Conservation (phyloP, 2,329 filamentous ascomycete species). For the Penicillium frequentans region DNA sequence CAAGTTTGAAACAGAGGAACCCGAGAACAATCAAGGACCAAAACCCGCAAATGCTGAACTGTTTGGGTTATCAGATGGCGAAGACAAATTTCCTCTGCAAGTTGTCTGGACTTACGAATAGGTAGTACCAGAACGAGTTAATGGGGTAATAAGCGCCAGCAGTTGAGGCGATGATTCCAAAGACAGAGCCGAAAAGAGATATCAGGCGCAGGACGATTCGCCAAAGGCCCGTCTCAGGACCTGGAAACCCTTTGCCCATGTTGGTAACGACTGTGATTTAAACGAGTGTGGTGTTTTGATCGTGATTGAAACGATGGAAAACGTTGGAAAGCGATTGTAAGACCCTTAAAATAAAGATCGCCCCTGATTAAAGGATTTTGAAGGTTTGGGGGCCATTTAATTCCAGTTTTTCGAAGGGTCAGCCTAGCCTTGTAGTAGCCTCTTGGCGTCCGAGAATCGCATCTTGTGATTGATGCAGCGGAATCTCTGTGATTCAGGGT, state of each 20-base stretch:
- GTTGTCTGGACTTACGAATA: not conserved
- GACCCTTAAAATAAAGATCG: not conserved
- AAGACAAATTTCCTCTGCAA: not conserved
- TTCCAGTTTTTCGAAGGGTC: not conserved
- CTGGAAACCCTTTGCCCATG: not conserved
- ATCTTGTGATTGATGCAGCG: not conserved
- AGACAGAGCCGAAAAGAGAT: not conserved
- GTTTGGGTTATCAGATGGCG: not conserved
- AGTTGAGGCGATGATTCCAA: not conserved
- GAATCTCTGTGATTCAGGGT: not conserved
- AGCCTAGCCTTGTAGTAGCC: not conserved
- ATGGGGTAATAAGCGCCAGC: not conserved
- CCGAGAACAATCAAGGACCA: not conserved
- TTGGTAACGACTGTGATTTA: not conserved
- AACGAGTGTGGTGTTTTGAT: not conserved
- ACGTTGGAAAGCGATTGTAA: not conserved
- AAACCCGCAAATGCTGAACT: not conserved
- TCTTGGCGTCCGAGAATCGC: not conserved
- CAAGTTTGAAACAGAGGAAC: not conserved
- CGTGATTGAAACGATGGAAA: not conserved
- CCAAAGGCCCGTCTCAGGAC: not conserved
- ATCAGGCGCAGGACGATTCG: not conserved
- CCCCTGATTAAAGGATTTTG: not conserved
- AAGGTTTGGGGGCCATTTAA: not conserved
- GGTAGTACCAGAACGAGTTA: not conserved